Conservation (phyloP, 495 filamentous ascomycete genomes). For the Cryomyces antarcticus region DNA sequence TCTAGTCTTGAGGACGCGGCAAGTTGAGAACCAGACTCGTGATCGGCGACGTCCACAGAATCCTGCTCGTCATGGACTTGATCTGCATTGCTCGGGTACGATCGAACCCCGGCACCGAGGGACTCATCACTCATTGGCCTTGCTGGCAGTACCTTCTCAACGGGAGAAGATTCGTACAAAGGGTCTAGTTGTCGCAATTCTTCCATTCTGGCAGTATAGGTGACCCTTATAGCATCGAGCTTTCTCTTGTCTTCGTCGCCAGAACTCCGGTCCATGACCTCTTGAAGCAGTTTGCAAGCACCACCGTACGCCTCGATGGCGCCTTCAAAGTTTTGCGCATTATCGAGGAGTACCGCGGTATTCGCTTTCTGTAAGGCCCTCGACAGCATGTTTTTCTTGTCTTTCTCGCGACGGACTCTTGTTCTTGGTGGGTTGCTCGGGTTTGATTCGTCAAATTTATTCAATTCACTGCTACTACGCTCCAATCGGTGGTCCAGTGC, state of each 20-base stretch:
- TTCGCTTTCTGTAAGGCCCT: slow-evolving; percentile 88
- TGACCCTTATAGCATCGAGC: slow-evolving; percentile 74
- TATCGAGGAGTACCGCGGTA: slow-evolving; percentile 82
- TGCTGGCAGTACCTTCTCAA: slow-evolving; percentile 49
- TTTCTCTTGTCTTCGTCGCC: slow-evolving; percentile 71
- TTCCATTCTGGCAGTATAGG: slow-evolving; percentile 70
- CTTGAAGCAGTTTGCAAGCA: slow-evolving; percentile 63
- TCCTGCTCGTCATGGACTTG: no score
- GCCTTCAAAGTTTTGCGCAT: slow-evolving; percentile 82
- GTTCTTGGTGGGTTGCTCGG: slow-evolving; percentile 3
- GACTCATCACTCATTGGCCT: slow-evolving; percentile 51
- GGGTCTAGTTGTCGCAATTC: slow-evolving; percentile 58
- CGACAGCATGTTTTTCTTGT: slow-evolving; percentile 76
- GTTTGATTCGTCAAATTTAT: not conserved
- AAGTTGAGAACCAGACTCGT: no score
- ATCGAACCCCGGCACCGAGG: not conserved
- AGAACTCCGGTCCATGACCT: slow-evolving; percentile 68
- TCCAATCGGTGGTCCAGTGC: not conserved
- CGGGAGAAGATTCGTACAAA: no score
- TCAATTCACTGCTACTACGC: not conserved
- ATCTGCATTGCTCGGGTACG: not conserved
- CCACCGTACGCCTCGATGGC: slow-evolving; percentile 83
- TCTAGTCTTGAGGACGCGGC: no score
- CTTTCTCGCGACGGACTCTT: slow-evolving; percentile 17
- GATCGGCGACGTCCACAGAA: no score